Percentiles rank a stretch among this genome's conserved stretches.
Evolutionary conservation across 169 alveolate genomes (phyloP).

Genomic region (Eimeria maxima): DNA sequence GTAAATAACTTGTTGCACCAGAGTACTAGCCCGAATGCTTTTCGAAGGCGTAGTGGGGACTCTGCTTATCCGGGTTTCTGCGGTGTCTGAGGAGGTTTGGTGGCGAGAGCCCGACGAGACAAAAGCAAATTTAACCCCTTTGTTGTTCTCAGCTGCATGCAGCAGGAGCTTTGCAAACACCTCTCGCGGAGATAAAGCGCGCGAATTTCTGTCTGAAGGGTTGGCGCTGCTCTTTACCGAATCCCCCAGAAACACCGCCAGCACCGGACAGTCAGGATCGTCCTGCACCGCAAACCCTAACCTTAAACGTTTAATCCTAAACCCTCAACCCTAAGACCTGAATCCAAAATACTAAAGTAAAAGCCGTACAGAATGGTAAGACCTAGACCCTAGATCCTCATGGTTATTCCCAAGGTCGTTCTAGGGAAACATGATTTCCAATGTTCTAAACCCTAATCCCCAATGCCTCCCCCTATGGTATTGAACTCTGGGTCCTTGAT

Average conservation of each 20-base stretch:
- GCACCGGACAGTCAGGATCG: neutral
- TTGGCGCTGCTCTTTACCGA: slow-evolving; percentile 31
- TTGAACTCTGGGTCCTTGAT: too few relatives aligned
- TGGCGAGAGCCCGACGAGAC: neutral
- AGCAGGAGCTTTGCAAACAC: neutral
- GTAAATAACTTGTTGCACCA: neutral
- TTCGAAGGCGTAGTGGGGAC: neutral
- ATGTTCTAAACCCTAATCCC: too few relatives aligned
- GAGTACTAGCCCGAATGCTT: neutral
- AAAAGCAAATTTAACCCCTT: neutral
- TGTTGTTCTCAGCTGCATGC: neutral
- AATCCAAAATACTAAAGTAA: too few relatives aligned
- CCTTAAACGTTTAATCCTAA: neutral
- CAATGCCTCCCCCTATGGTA: too few relatives aligned
- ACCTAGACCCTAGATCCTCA: neutral
- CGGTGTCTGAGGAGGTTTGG: neutral
- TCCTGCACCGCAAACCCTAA: slow-evolving; percentile 21
- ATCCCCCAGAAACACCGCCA: slow-evolving; percentile 63
- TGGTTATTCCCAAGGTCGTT: neutral
- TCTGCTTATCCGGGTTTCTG: neutral
- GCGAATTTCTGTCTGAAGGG: slow-evolving; percentile 27
- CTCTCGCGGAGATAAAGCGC: slow-evolving; percentile 45
- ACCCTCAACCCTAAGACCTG: neutral
- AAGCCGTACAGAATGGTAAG: too few relatives aligned
- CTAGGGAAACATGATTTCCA: too few relatives aligned